A percentile compares a stretch with the other conserved stretches of the same genome.
phyloP scores from a whole-genome alignment of 139 green algal genomes.

The Coelastrella sp. region DNA sequence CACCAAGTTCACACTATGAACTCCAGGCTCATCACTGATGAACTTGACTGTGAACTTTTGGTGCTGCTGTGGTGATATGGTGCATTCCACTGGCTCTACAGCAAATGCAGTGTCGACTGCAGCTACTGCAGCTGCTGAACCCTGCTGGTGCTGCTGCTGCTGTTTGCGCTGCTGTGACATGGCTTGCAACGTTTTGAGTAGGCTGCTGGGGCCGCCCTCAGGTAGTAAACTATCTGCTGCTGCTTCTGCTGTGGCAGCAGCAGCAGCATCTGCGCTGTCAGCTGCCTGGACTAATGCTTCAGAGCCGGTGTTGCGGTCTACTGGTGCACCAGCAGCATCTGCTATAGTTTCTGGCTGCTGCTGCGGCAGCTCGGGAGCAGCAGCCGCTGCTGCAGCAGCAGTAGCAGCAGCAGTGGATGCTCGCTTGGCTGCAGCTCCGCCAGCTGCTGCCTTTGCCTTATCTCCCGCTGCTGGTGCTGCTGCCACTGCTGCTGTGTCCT shows the following conservation, averaged over 20 bases:
- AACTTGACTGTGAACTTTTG: conserved; percentile 26
- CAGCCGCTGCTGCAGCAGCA: too few species aligned
- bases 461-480: too few species aligned
- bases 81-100: not conserved
- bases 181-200: not conserved
- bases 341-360: not conserved
- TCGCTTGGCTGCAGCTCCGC: too few species aligned
- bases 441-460: not conserved
- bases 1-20: not conserved
- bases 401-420: not conserved
- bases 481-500: not conserved
- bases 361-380: not conserved
- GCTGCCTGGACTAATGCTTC: too few species aligned
- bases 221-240: not conserved
- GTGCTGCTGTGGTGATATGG: not conserved
- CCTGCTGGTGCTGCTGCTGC: conserved; percentile 16
- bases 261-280: too few species aligned
- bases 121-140: too few species aligned
- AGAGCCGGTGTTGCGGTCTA: too few species aligned
- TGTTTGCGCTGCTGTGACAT: not conserved
- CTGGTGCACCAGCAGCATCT: too few species aligned
- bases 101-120: not conserved
- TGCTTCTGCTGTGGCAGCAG: not conserved
- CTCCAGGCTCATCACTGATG: not conserved
- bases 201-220: not conserved